phyloP scores from a whole-genome alignment of 1,284 basidiomycete genomes.

The Mycena sp. region DNA sequence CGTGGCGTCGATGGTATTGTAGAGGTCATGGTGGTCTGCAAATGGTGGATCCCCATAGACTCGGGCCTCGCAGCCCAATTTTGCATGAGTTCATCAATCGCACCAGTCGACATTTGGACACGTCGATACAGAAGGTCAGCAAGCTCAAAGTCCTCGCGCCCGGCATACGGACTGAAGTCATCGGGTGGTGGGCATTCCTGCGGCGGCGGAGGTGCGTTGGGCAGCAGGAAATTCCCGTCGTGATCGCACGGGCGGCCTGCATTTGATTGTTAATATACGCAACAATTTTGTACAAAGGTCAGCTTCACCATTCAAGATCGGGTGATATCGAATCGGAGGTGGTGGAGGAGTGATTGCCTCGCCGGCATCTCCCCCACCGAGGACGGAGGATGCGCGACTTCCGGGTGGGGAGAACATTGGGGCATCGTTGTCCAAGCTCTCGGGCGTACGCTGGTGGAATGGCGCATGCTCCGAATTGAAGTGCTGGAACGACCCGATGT shows the following conservation, averaged over 20 bases:
- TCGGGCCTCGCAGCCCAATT: constrained; percentile 26
- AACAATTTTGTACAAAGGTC: too few relatives aligned
- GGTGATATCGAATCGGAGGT: neutral
- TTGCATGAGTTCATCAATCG: constrained; percentile 28
- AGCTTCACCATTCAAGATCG: neutral
- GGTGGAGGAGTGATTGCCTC: neutral
- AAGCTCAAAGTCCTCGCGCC: constrained; percentile 26
- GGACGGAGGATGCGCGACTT: neutral
- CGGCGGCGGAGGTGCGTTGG: constrained; percentile 2
- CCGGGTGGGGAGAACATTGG: neutral
- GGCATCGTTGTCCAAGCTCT: neutral
- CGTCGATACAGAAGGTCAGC: constrained; percentile 30
- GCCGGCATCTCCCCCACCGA: neutral
- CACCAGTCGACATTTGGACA: constrained; percentile 24
- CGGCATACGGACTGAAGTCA: constrained; percentile 32
- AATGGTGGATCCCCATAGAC: neutral
- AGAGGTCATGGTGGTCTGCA: constrained; percentile 1
- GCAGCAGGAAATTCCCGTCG: constrained; percentile 21
- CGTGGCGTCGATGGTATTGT: constrained; percentile 5
- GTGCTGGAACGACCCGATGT: neutral
- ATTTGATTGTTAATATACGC: neutral
- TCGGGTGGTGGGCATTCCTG: neutral
- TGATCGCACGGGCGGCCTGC: constrained; percentile 24
- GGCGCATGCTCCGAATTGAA: neutral
- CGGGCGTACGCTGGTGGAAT: neutral